phyloP scores from a whole-genome alignment of 768 basidiomycete species.

The Mycena crocata region DNA sequence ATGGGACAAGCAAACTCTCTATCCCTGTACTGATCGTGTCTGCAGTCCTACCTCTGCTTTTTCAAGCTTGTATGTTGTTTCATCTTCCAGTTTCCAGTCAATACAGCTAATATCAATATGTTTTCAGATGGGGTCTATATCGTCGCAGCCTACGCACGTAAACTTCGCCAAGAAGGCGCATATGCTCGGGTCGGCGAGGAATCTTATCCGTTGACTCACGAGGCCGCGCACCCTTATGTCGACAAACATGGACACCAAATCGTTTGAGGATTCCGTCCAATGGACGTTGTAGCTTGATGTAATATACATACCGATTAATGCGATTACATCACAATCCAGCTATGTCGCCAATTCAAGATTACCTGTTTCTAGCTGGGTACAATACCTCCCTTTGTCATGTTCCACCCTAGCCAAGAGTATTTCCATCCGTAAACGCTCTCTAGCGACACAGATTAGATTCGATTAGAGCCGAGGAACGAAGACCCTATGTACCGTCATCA shows the following conservation, averaged over 20 bases:
- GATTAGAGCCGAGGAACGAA: not conserved
- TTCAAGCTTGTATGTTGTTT: constrained; percentile 51
- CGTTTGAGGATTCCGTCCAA: too few relatives aligned
- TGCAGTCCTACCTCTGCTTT: constrained; percentile 49
- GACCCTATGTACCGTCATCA: constrained; percentile 9
- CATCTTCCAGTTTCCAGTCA: not conserved
- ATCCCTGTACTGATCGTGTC: constrained; percentile 46
- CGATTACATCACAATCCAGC: too few relatives aligned
- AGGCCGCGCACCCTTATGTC: too few relatives aligned
- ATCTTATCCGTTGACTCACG: too few relatives aligned
- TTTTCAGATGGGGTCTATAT: constrained; percentile 53
- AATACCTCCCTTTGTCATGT: constrained; percentile 42
- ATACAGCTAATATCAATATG: not conserved
- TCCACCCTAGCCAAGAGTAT: constrained; percentile 50
- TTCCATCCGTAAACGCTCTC: constrained; percentile 49
- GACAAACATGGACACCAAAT: too few relatives aligned
- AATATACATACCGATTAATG: too few relatives aligned
- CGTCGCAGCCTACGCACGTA: constrained; percentile 48
- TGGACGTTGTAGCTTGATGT: too few relatives aligned
- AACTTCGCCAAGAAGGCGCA: constrained; percentile 46
- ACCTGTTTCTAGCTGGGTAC: too few relatives aligned
- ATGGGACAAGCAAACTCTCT: constrained; percentile 46
- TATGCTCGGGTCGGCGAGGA: too few relatives aligned
- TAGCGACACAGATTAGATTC: constrained; percentile 26
- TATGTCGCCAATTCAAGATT: too few relatives aligned